Percentiles rank a stretch among this genome's conserved stretches.
phyloP scores from a whole-genome alignment of 2,329 filamentous ascomycete genomes.

The Ophiocordyceps camponoti-floridani region DNA sequence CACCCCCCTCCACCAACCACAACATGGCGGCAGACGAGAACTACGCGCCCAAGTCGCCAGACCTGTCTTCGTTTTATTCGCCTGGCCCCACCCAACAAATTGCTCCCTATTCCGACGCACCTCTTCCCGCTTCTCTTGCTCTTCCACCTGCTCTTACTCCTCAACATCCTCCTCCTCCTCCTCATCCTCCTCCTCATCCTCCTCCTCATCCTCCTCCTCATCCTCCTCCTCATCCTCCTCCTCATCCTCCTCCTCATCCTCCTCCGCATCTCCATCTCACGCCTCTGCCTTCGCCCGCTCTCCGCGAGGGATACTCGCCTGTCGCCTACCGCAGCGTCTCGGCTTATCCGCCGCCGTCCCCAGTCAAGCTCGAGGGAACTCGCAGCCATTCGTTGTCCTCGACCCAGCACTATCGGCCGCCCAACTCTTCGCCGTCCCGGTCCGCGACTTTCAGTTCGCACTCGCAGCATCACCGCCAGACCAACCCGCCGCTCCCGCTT shows the following conservation, averaged over 20 bases:
- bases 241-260: not conserved
- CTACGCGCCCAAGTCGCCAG: constrained; percentile 40
- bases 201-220: not conserved
- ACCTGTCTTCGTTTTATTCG: constrained; percentile 37
- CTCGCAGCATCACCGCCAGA: not conserved
- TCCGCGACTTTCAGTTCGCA: constrained; percentile 4
- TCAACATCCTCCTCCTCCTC: not conserved
- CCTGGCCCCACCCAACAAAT: constrained; percentile 11
- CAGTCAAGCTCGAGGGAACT: constrained; percentile 7
- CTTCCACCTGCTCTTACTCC: not conserved
- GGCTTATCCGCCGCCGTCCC: constrained; percentile 2
- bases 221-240: not conserved
- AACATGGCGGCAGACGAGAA: constrained; percentile 2
- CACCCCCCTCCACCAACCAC: not conserved
- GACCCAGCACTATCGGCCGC: constrained; percentile 6
- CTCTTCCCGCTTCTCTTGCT: not conserved
- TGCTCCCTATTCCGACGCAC: constrained; percentile 1
- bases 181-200: not conserved
- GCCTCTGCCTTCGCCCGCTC: constrained; percentile 15
- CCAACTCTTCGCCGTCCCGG: constrained; percentile 4
- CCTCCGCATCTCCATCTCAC: too few relatives aligned
- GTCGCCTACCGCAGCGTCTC: not conserved
- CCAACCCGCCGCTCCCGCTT: not conserved
- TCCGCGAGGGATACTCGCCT: constrained; percentile 2
- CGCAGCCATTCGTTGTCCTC: constrained; percentile 5